Base-by-base conservation (phyloP, 805 yeast species). In the Grigorovia transvaalensis region DNA sequence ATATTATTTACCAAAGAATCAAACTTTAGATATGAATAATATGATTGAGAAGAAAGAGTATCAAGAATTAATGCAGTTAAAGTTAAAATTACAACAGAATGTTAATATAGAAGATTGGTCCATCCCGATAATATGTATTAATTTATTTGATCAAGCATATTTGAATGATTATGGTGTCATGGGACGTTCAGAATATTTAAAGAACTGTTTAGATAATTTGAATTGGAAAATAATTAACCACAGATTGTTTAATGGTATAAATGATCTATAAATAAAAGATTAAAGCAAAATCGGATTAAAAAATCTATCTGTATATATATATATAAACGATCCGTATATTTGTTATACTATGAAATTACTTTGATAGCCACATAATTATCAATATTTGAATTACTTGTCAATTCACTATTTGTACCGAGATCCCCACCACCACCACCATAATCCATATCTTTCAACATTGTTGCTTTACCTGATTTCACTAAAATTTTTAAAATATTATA, bases 141-240 rank as follows among this genome's bases (percentile, higher is more conserved):
- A 82, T 68, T 76, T 85, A 58, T 90, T 97, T 96, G 95, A 91
- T 66, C 79, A 82, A 57, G 88, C 96, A n/a, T 93, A 84, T 67
- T 61, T 88, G 46, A 71, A 78, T 29, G 98, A 93, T 68, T 91
- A 84, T 69, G 96, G 97, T 47, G 76, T 87, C 49, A 64, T 60
- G 20, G 95, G 93, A 23, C 85, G 84, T 71, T 73, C 78, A 45
- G 73, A 77, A 50, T 93, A 85, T 68, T 75, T 93, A 57, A 78
- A 78, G 54, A 83, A 82, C 56, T 82, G 83, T 62, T 82, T 95
- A 81, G 78, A 81, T 50, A 75, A 88, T 57, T 77, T 90, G 54
- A 83, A 91, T 70, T 93, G 99, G 99, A 76, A 80, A 49, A 82
- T 83, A 44, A 76, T 85, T 33, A 81, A 79, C 56, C 62, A 61